phyloP scores from a whole-genome alignment of 768 basidiomycete species.

The Leccinum fibrillosum region DNA sequence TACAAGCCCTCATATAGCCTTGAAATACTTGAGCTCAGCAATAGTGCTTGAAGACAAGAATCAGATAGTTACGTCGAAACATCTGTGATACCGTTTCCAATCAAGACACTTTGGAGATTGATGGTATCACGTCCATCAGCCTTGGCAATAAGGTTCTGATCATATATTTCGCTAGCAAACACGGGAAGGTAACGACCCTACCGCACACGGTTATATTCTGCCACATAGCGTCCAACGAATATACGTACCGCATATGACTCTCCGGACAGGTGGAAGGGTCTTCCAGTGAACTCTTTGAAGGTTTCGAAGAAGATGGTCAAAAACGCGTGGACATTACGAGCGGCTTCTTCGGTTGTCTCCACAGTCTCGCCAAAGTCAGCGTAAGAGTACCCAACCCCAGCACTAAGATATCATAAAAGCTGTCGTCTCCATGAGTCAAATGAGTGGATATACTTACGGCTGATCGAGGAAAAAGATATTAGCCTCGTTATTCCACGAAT shows the following conservation, averaged over 20 bases:
- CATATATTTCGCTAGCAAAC: conserved; percentile 74
- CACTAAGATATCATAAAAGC: conserved; percentile 32
- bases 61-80: conserved; percentile 39
- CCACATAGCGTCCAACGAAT: neutral
- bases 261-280: conserved; percentile 69
- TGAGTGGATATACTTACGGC: conserved; percentile 32
- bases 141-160: conserved; percentile 58
- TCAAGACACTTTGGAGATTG: conserved; percentile 71
- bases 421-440: neutral
- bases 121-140: conserved; percentile 50
- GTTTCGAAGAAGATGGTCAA: conserved; percentile 77
- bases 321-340: conserved; percentile 72
- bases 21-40: neutral
- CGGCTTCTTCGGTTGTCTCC: conserved; percentile 77
- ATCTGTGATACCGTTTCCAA: conserved; percentile 70
- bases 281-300: conserved; percentile 66
- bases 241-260: conserved; percentile 65
- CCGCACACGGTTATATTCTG: neutral
- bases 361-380: conserved; percentile 66
- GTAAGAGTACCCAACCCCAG: conserved; percentile 71
- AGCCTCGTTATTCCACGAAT: conserved; percentile 62
- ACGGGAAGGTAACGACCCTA: conserved; percentile 71
- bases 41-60: neutral
- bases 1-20: conserved; percentile 43
- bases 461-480: conserved; percentile 76